Evolutionary conservation across 2,329 filamentous ascomycete genomes (phyloP).

Genomic region (Diaporthe nobilis): DNA sequence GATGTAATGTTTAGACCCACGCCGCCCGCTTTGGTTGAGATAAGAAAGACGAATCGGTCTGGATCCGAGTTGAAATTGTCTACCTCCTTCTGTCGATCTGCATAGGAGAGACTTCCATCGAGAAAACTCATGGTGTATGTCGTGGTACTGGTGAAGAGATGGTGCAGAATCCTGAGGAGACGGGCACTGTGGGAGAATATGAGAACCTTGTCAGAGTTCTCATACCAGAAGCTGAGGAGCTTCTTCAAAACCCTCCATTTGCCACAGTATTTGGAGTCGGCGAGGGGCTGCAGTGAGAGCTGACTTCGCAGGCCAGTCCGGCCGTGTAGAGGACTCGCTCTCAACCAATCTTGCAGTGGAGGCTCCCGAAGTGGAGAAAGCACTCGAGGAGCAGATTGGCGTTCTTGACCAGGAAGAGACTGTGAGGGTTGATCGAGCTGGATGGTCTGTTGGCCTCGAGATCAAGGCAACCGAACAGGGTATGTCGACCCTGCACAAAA

Average conservation of each 20-base stretch:
- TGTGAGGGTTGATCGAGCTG: no score
- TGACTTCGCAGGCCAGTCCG: no score
- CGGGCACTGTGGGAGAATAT: slow-evolving; percentile 95
- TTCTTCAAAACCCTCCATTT: slow-evolving; percentile 96
- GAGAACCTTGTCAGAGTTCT: slow-evolving; percentile 91
- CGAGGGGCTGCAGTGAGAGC: slow-evolving; percentile 82
- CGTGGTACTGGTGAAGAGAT: slow-evolving; percentile 84
- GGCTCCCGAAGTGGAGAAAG: no score
- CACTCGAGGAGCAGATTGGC: no score
- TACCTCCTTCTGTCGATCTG: slow-evolving; percentile 85
- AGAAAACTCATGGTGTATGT: slow-evolving; percentile 93
- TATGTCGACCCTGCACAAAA: no score
- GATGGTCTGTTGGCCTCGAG: no score
- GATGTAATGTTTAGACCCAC: slow-evolving; percentile 97
- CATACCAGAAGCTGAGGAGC: slow-evolving; percentile 90
- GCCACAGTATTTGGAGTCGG: slow-evolving; percentile 92
- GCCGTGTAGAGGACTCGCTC: no score
- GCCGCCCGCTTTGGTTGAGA: slow-evolving; percentile 93
- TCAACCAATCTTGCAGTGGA: no score
- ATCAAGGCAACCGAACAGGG: no score
- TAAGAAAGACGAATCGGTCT: slow-evolving; percentile 92
- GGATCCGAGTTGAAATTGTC: slow-evolving; percentile 93
- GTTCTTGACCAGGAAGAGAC: no score
- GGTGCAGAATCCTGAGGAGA: slow-evolving; percentile 85
- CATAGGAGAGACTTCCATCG: slow-evolving; percentile 86